A percentile compares a stretch with the other conserved stretches of the same genome.
phyloP scores from a whole-genome alignment of 2,329 filamentous ascomycete genomes.

The Curvularia sp. region DNA sequence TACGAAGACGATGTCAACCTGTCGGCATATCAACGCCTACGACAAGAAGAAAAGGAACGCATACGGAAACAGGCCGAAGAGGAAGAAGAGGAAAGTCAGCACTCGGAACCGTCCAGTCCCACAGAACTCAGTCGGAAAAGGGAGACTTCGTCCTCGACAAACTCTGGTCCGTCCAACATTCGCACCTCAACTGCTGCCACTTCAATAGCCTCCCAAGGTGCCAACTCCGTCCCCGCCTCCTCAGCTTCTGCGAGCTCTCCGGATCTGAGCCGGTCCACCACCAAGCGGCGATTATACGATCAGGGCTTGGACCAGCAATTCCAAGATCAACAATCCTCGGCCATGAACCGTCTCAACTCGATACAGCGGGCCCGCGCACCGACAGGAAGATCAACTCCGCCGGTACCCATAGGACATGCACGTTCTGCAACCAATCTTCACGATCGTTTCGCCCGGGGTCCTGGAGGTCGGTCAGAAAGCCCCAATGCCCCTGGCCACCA shows the following conservation, averaged over 20 bases:
- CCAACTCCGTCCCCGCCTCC: constrained; percentile 46
- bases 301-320: constrained; percentile 80
- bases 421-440: constrained; percentile 58
- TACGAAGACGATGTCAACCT: constrained; percentile 88
- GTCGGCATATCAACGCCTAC: constrained; percentile 83
- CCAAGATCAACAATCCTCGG: constrained; percentile 79
- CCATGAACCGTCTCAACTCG: constrained; percentile 80
- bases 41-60: constrained; percentile 62
- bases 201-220: constrained; percentile 77
- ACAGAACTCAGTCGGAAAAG: constrained; percentile 74
- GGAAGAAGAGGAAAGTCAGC: constrained; percentile 51
- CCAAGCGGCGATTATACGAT: constrained; percentile 82
- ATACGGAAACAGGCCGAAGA: constrained; percentile 37
- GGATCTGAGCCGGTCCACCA: constrained; percentile 68
- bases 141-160: constrained; percentile 84
- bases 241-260: constrained; percentile 39
- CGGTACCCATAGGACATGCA: constrained; percentile 52
- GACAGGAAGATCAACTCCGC: constrained; percentile 61
- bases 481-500: constrained; percentile 54
- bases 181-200: constrained; percentile 88
- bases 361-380: constrained; percentile 66
- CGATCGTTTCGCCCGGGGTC: constrained; percentile 53
- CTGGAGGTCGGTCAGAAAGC: constrained; percentile 55
- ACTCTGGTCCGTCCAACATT: constrained; percentile 69
- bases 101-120: constrained; percentile 58